Conservation (phyloP, 805 yeast species). For the Metschnikowia dekortorum region DNA sequence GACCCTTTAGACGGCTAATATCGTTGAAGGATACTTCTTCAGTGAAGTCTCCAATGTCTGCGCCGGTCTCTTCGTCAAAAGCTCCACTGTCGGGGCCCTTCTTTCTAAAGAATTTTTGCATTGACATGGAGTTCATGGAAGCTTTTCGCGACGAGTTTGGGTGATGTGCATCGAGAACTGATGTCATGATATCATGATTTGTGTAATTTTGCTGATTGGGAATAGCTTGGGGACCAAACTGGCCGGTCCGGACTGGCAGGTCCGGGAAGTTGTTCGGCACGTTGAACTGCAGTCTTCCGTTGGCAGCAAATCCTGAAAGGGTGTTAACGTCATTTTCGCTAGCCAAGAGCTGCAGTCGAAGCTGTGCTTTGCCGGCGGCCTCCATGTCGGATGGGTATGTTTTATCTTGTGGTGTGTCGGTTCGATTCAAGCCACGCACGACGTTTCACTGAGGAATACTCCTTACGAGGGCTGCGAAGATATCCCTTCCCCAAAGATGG, state of each 20-base stretch:
- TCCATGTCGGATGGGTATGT: conserved; percentile 6
- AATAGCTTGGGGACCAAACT: background rate
- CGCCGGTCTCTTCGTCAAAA: conserved; percentile 37
- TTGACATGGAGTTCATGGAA: conserved; percentile 33
- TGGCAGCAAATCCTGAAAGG: conserved; percentile 14
- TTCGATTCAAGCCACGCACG: background rate
- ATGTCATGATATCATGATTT: conserved; percentile 27
- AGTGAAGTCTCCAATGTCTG: conserved; percentile 31
- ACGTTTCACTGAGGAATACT: background rate
- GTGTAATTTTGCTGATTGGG: conserved; percentile 7
- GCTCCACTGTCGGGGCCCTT: conserved; percentile 25
- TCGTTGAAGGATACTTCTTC: conserved; percentile 57
- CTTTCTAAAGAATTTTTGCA: conserved; percentile 41
- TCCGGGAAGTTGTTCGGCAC: conserved; percentile 1
- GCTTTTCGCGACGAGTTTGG: conserved; percentile 26
- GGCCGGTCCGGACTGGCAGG: conserved; percentile 6
- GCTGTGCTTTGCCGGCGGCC: conserved; percentile 18
- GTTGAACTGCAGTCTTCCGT: conserved; percentile 12
- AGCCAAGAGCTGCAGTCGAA: conserved; percentile 32
- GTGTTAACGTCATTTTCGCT: conserved; percentile 27
- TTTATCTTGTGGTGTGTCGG: background rate
- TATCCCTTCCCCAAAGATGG: background rate
- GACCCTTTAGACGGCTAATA: conserved; percentile 56
- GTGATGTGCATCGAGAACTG: conserved; percentile 12
- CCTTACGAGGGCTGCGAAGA: background rate